Percentiles rank a stretch among this genome's conserved stretches.
Evolutionary conservation across 148 eudicot genomes (phyloP).

Genomic region (Vaccinium darrowii): DNA sequence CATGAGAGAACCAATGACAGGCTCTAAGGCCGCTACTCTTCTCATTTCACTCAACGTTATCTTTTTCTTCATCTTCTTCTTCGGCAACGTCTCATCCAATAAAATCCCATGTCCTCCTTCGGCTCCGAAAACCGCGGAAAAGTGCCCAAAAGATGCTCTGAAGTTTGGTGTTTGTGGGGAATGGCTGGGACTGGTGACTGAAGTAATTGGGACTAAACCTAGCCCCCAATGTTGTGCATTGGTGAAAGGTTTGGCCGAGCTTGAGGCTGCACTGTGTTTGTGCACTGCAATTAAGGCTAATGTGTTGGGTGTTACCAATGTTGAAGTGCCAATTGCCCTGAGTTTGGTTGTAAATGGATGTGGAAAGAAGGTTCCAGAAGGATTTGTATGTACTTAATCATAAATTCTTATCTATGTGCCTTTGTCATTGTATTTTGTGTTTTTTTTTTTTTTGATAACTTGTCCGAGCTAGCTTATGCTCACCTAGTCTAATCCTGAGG

Average conservation of each 20-base stretch:
- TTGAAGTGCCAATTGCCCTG: conserved; percentile 58
- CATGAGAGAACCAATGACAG: conserved; percentile 19
- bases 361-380: conserved; percentile 73
- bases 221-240: conserved; percentile 60
- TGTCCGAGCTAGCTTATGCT: not conserved
- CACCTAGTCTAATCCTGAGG: no score
- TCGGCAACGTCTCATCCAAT: conserved; percentile 36
- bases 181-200: conserved; percentile 77
- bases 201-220: conserved; percentile 64
- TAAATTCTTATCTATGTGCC: not conserved
- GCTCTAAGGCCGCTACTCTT: conserved; percentile 22
- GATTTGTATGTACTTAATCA: conserved; percentile 44
- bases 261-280: conserved; percentile 81
- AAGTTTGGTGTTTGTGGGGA: conserved; percentile 85
- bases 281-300: conserved; percentile 85
- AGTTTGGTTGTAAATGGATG: conserved; percentile 66
- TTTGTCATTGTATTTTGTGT: not conserved
- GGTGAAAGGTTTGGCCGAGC: conserved; percentile 61
- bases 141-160: conserved; percentile 78
- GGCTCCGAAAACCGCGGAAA: not conserved
- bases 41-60: conserved; percentile 35
- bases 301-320: conserved; percentile 54
- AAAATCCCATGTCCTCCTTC: conserved; percentile 42
- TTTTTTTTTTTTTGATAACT: not conserved
- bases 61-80: conserved; percentile 31